A percentile compares a stretch with the other conserved stretches of the same genome.
These are phyloP conservation scores for Rhodosporidiobolus odoratus DNA, from an alignment of 768 basidiomycete genomes.

Conservation along the genomic window DNA sequence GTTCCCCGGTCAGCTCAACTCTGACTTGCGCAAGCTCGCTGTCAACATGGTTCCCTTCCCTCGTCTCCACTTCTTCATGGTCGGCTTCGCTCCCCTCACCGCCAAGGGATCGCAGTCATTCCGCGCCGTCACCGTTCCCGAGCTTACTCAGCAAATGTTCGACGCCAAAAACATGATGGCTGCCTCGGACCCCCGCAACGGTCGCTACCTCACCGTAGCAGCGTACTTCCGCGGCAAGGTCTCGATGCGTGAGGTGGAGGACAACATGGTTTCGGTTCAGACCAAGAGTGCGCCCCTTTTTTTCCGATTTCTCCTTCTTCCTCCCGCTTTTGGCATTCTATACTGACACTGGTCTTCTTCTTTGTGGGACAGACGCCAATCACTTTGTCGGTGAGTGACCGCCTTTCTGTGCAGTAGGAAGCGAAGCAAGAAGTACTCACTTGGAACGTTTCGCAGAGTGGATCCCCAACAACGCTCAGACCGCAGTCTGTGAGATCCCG, in stretches of 20 bases:
- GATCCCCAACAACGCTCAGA: slow-evolving; percentile 99
- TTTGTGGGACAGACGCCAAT: no score
- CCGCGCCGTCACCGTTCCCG: slow-evolving; percentile 94
- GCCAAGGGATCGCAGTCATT: slow-evolving; percentile 69
- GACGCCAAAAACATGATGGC: slow-evolving; percentile 99
- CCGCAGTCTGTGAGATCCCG: slow-evolving; percentile 96
- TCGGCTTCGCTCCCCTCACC: slow-evolving; percentile 69
- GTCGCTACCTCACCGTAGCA: slow-evolving; percentile 95
- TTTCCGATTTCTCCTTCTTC: not conserved
- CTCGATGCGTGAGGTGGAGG: slow-evolving; percentile 99
- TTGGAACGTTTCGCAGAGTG: slow-evolving; percentile 54
- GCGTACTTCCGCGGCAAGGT: slow-evolving; percentile 99
- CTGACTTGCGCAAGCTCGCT: slow-evolving; percentile 92
- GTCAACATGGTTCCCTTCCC: slow-evolving; percentile 89
- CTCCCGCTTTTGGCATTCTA: not conserved
- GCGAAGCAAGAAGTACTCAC: no score
- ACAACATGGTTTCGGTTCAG: slow-evolving; percentile 90
- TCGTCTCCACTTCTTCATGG: slow-evolving; percentile 95
- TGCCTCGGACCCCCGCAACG: slow-evolving; percentile 91
- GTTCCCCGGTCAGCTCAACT: slow-evolving; percentile 99
- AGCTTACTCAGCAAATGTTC: slow-evolving; percentile 98
- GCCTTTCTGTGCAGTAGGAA: no score
- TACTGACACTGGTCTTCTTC: not conserved
- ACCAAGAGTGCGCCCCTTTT: slow-evolving; percentile 68
- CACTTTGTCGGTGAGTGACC: no score